Base-by-base conservation (phyloP, 306 rosid species). In the Pachyrhizus erosus region DNA sequence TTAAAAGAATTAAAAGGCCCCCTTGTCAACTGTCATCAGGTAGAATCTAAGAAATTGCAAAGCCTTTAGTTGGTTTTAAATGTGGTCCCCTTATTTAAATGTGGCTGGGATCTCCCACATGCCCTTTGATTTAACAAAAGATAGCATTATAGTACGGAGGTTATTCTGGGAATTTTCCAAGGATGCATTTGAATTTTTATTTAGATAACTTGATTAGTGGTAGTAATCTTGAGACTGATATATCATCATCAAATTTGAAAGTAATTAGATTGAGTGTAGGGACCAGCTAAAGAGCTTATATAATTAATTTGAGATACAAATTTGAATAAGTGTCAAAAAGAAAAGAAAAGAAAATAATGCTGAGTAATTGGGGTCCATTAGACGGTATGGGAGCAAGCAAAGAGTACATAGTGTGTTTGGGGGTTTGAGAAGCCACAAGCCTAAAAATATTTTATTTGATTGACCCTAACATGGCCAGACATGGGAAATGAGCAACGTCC, bases 21-120 rank as follows among this genome's bases (percentile, higher is more conserved):
- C 8, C 52, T 62, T 40, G 37, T 81, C 68, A 73, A 57, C 61
- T 64, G 54, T 79, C 74, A 72, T 77, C 69, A 37, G 83, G 34
- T 75, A 75, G 88, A 83, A 88, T 86, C 88, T 85, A 83, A 74
- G 86, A 87, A 70, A 76, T 65, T 76, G 67, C 48, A 83, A 52
- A 65, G 29, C 57, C 74, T 76, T 64, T 81, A 24, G 61, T 82
- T 66, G 23, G 64, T 34, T 83, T 73, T 72, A 48, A 49, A 70
- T 31, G 86, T 49, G 73, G 88, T 68, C 84, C 88, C 85, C 70
- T 51, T 86, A 81, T 70, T 82, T 89, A 61, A 65, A 86, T 85
- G 83, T 37, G 74, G 74, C 65, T 72, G n/a, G 68, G 81, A 77
- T 86, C 86, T 42, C 90, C 0, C 2, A 46, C 13, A 12, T 80